Evolutionary conservation across 495 filamentous ascomycete species (phyloP), one percentile per base, ranked within the genome.

Genomic region (Hypoxylon cercidicola): DNA sequence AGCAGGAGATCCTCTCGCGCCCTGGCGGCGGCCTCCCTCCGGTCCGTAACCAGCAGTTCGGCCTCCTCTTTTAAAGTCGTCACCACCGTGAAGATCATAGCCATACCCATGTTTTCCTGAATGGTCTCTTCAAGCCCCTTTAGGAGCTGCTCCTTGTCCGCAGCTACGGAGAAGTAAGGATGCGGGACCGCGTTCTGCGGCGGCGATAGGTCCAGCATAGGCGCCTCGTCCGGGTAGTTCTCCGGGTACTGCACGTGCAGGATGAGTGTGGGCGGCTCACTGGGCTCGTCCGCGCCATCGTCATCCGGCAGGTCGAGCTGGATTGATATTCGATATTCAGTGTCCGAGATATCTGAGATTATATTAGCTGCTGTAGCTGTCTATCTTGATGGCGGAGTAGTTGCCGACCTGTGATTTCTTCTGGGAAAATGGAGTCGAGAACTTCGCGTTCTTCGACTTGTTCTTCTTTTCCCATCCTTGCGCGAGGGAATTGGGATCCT

Each of bases 381-480:
- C 9, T 25, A 28, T 21, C 40, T 64, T 50, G 19, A 47, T 70
- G 34, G 50, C 65, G 48, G 65, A 55, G 39, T 57, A 67, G 46
- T 55, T 51, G 62, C 78, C 13, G 32, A 96, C 93, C 90, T 84
- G 89, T 91, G 49, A 98, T 97, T 75, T 99, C 96, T 34, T 99
- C 96, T 11, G 96, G 93, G 71, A 97, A 99, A 68, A 99, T 99
- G 54, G 93, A 96, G 71, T 94, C 92, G 64, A 99, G 91, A 54
- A 99, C 93, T 75, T 97, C 95, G 66, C 94, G 89, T 82, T 99
- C 95, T 80, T 99, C 93, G 51, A 86, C 79, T 76, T 99, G 95
- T 56, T 99, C 95, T 79, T 99, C 95, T 70, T 84, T 86, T 21
- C 94, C 93, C 95, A 97, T 98, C 9, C 65, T 87, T 54, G 59